Conservation (phyloP, 768 basidiomycete species). For the Termitomyces sp. region DNA sequence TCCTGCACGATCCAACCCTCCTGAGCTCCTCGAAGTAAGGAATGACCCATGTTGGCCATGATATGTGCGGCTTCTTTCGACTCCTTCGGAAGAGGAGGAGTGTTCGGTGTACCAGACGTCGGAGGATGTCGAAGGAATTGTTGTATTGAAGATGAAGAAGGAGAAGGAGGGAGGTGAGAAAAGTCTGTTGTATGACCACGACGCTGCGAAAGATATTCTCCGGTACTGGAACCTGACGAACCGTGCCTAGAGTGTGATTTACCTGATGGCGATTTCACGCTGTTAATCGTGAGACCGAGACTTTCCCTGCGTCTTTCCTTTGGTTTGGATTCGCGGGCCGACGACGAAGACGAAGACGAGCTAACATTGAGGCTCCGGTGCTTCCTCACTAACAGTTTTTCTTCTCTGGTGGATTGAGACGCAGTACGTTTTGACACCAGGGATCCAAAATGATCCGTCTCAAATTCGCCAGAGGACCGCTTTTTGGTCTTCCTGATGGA, state of each 20-base stretch:
- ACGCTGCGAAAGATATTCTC: slow-evolving; percentile 44
- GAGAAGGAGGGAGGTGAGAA: slow-evolving; percentile 87
- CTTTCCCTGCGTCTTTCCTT: slow-evolving; percentile 58
- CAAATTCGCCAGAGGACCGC: slow-evolving; percentile 79
- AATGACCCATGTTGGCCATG: slow-evolving; percentile 74
- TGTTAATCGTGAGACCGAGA: slow-evolving; percentile 35
- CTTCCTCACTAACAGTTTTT: slow-evolving; percentile 48
- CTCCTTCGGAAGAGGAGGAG: slow-evolving; percentile 32
- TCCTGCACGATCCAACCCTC: slow-evolving; percentile 87
- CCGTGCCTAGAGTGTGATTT: slow-evolving; percentile 57
- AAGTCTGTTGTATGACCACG: slow-evolving; percentile 73
- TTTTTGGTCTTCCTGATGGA: slow-evolving; percentile 59
- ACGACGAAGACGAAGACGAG: slow-evolving; percentile 27
- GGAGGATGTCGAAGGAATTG: slow-evolving; percentile 65
- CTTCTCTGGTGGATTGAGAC: slow-evolving; percentile 37
- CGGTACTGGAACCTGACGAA: slow-evolving; percentile 60
- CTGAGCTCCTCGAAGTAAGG: slow-evolving; percentile 79
- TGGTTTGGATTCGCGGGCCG: slow-evolving; percentile 35
- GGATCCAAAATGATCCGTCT: slow-evolving; percentile 64
- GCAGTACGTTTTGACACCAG: slow-evolving; percentile 47
- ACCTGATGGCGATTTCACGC: slow-evolving; percentile 26
- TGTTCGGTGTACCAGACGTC: slow-evolving; percentile 32
- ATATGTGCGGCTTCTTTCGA: slow-evolving; percentile 40
- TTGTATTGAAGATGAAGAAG: slow-evolving; percentile 85
- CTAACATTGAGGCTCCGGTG: slow-evolving; percentile 69